phyloP scores from a whole-genome alignment of 305 asterid species.

The Solanum hybrid region DNA sequence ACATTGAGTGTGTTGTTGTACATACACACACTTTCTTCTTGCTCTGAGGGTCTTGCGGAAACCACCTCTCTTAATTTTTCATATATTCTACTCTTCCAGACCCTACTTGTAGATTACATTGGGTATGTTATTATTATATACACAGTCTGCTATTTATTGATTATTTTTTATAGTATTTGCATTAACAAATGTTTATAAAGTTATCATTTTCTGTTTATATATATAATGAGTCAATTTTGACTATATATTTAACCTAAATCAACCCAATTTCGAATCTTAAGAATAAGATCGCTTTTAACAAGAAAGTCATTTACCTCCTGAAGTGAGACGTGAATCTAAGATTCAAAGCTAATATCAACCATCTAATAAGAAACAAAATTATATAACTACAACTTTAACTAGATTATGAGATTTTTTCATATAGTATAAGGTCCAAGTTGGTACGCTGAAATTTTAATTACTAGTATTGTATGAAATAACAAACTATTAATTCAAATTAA shows the following conservation, averaged over 20 bases:
- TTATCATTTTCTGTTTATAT: background rate
- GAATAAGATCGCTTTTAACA: background rate
- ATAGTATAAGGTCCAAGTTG: background rate
- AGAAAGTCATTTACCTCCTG: background rate
- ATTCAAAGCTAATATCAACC: background rate
- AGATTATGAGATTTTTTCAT: background rate
- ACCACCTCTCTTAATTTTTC: background rate
- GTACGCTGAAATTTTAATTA: background rate
- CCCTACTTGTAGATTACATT: background rate
- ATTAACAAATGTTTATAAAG: no score
- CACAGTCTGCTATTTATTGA: background rate
- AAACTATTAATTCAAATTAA: no score
- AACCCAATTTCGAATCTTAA: background rate
- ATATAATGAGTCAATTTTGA: background rate
- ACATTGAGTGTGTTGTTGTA: background rate
- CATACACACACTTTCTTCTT: background rate
- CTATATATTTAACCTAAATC: background rate
- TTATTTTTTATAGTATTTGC: background rate
- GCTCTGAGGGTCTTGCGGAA: background rate
- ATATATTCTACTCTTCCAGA: no score
- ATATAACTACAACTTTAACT: background rate
- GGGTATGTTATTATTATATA: no score
- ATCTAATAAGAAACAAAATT: background rate
- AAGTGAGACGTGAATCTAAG: background rate
- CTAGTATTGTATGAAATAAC: no score